phyloP scores from a whole-genome alignment of 2,329 filamentous ascomycete species.

The Xylariaceae sp. region DNA sequence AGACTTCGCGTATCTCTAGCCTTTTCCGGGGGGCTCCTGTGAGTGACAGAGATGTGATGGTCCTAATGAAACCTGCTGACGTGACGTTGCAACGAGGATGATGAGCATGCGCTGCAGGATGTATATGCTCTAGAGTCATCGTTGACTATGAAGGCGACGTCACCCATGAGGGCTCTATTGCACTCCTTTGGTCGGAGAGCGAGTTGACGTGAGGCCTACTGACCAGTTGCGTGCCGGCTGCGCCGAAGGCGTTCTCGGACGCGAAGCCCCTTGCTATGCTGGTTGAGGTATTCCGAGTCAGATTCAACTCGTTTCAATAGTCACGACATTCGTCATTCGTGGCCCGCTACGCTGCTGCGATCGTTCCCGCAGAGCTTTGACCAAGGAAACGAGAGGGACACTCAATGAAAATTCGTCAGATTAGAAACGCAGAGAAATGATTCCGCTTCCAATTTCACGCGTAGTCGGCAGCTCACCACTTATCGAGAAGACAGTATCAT shows the following conservation, averaged over 20 bases:
- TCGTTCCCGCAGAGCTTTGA: background rate
- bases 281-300: background rate
- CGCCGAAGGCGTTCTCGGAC: constrained; percentile 3
- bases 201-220: constrained; percentile 7
- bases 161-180: constrained; percentile 3
- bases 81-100: no score
- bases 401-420: background rate
- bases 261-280: background rate
- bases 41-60: no score
- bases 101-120: constrained; percentile 6
- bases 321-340: background rate
- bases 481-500: no score
- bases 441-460: no score
- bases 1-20: constrained; percentile 35
- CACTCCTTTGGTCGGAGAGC: constrained; percentile 6
- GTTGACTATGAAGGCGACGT: constrained; percentile 2
- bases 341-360: background rate
- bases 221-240: constrained; percentile 8
- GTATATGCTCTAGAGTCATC: constrained; percentile 4
- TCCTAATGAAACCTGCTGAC: no score
- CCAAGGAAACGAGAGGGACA: background rate
- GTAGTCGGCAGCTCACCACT: no score
- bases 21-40: constrained; percentile 38
- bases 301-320: background rate
- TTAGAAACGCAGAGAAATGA: no score